Conservation (phyloP, 176 grass and related monocot genomes). For the Hsuehochloa calcarea region DNA sequence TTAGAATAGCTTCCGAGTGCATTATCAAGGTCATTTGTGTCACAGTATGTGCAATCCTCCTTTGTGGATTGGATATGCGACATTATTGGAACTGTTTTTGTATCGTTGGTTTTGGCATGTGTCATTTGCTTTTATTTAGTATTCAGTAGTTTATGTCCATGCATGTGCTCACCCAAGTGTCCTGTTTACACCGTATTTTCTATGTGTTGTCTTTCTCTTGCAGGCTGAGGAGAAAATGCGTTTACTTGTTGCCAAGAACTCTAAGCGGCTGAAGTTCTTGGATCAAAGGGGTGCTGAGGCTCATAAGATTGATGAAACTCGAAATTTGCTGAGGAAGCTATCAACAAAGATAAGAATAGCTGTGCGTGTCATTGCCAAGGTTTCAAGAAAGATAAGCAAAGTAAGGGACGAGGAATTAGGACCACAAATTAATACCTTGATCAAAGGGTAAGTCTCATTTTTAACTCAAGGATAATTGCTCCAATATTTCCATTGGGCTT, state of each 20-base stretch:
- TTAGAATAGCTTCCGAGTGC: neutral
- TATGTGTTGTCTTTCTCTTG: neutral
- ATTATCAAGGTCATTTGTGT: neutral
- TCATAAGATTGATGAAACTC: slow-evolving; percentile 68
- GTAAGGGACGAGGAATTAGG: slow-evolving; percentile 81
- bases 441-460: slow-evolving; percentile 61
- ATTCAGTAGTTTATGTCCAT: neutral
- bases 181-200: neutral
- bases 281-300: slow-evolving; percentile 62
- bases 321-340: slow-evolving; percentile 58
- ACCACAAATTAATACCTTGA: slow-evolving; percentile 62
- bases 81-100: neutral
- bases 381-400: slow-evolving; percentile 86
- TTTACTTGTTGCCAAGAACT: slow-evolving; percentile 62
- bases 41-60: neutral
- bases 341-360: slow-evolving; percentile 82
- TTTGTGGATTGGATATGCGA: neutral
- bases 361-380: slow-evolving; percentile 62
- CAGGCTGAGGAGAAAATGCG: slow-evolving; percentile 94
- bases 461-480: neutral
- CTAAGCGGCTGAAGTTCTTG: slow-evolving; percentile 60
- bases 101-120: neutral
- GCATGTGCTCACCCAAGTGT: neutral
- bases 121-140: neutral
- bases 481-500: neutral